These are phyloP conservation scores for Fusarium verrucosum DNA, from an alignment of 2,329 filamentous ascomycete species.

Conservation along the genomic window DNA sequence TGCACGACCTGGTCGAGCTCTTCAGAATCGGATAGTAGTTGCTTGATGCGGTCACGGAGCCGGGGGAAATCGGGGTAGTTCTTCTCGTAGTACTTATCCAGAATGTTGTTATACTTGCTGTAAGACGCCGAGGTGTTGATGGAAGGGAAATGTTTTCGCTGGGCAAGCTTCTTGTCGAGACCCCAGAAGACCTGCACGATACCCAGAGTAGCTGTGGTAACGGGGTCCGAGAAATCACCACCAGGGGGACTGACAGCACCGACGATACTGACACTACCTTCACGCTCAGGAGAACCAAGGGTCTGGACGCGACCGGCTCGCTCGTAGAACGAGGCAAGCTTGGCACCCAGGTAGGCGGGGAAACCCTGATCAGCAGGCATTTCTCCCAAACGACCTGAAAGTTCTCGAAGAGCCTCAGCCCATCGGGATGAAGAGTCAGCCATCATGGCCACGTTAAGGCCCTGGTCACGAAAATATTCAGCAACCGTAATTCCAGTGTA, in stretches of 20 bases:
- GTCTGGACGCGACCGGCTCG: conserved; percentile 88
- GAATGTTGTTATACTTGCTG: conserved; percentile 90
- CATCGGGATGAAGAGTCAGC: conserved; percentile 97
- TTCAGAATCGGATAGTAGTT: conserved; percentile 92
- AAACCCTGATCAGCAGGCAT: conserved; percentile 99
- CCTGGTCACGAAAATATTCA: conserved; percentile 97
- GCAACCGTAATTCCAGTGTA: conserved; percentile 96
- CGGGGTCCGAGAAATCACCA: conserved; percentile 98
- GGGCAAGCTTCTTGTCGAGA: conserved; percentile 98
- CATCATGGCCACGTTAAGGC: conserved; percentile 99
- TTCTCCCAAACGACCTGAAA: conserved; percentile 97
- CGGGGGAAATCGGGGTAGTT: conserved; percentile 93
- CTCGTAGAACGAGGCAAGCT: conserved; percentile 99
- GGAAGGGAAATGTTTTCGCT: conserved; percentile 98
- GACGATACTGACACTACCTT: conserved; percentile 96
- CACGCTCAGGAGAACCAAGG: conserved; percentile 87
- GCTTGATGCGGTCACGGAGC: conserved; percentile 90
- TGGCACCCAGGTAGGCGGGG: conserved; percentile 95
- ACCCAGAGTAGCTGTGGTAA: conserved; percentile 90
- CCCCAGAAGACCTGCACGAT: conserved; percentile 99
- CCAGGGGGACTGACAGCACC: conserved; percentile 96
- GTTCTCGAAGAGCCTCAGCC: conserved; percentile 98
- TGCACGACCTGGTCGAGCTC: conserved; percentile 99
- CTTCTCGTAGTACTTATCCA: conserved; percentile 96
- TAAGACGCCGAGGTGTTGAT: conserved; percentile 96